Base-by-base conservation (phyloP, 192 early-diverging fungal species). In the Gigaspora rosea region DNA sequence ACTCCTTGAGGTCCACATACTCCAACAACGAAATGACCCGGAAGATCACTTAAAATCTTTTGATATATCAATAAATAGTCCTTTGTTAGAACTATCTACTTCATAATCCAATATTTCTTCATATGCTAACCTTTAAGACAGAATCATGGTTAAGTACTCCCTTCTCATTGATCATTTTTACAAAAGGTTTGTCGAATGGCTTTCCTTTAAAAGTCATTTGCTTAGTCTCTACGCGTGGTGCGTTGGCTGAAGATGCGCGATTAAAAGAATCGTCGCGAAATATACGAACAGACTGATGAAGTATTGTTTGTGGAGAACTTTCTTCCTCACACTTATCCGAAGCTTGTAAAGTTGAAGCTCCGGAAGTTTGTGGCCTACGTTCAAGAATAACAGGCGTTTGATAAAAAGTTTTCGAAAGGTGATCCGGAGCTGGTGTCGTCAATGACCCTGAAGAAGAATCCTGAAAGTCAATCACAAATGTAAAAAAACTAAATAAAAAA, bases 21-120 rank as follows among this genome's bases (percentile, higher is more conserved):
- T 18, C 91, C 90, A 27, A 92, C 78, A 49, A 92, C 85, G 68
- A 90, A 92, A 77, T 86, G 85, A 27, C 89, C 91, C 33, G 90
- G 87, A 36, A 81, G 67, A 62, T 92, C 91, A 27, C 78, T 79
- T 36, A 92, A 58, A 27, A 71, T 59, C 74, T 83, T 69, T 56
- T 56, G 12, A 56, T 15, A 56, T 5, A 56, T 56, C 12, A 15
- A 56, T 56, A 56, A 56, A 56, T 15, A 56, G 8, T 5, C 32
- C 9, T 66, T 18, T n/a, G 35, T 46, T 11, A 46, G 36, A 41
- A 41, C 41, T 41, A 41, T 41, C 41, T 41, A 41, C 41, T 41
- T 41, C 41, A 41, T 6, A 41, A 41, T 41, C 7, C 7, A 7
- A 41, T 22, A 73, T 56, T n/a, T 41, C n/a, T 59, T 57, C 58